Evolutionary conservation across 2,329 filamentous ascomycete species (phyloP).

Genomic region (Neofusicoccum ribis): DNA sequence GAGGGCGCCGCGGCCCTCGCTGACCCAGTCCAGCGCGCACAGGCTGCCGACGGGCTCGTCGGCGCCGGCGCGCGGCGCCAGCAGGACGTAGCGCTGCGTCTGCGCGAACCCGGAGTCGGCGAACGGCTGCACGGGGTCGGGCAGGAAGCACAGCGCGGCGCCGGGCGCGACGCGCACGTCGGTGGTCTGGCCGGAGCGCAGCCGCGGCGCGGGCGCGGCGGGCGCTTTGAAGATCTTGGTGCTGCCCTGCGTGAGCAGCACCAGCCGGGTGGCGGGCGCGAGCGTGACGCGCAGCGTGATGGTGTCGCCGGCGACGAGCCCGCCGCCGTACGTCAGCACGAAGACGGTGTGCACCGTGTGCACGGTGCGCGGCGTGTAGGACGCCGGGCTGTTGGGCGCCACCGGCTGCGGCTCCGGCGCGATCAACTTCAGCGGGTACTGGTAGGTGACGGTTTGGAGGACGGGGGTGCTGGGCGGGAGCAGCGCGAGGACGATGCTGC

Average conservation of each 20-base stretch:
- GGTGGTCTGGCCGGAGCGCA: conserved; percentile 51
- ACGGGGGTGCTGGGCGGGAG: conserved; percentile 71
- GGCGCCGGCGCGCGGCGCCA: background rate
- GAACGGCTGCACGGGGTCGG: conserved; percentile 93
- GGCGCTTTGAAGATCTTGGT: conserved; percentile 85
- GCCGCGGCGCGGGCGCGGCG: conserved; percentile 20
- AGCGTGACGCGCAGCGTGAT: conserved; percentile 73
- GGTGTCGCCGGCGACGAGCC: conserved; percentile 82
- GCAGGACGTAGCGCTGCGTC: conserved; percentile 69
- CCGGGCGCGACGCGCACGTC: conserved; percentile 49
- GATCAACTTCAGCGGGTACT: conserved; percentile 93
- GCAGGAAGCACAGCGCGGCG: conserved; percentile 65
- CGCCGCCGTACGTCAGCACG: conserved; percentile 90
- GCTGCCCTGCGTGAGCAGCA: conserved; percentile 67
- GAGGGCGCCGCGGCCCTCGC: conserved; percentile 77
- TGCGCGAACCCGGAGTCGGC: conserved; percentile 81
- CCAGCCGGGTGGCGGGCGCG: conserved; percentile 63
- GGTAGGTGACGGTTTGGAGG: conserved; percentile 75
- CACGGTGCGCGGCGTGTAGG: conserved; percentile 9
- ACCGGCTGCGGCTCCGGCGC: conserved; percentile 67
- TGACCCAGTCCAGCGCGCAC: conserved; percentile 92
- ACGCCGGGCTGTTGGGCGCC: conserved; percentile 43
- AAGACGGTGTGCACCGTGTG: conserved; percentile 69
- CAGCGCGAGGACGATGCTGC: conserved; percentile 70
- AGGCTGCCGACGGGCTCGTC: conserved; percentile 47